Evolutionary conservation across 192 early-diverging fungal genomes (phyloP).

Genomic region (Coemansia biformis): DNA sequence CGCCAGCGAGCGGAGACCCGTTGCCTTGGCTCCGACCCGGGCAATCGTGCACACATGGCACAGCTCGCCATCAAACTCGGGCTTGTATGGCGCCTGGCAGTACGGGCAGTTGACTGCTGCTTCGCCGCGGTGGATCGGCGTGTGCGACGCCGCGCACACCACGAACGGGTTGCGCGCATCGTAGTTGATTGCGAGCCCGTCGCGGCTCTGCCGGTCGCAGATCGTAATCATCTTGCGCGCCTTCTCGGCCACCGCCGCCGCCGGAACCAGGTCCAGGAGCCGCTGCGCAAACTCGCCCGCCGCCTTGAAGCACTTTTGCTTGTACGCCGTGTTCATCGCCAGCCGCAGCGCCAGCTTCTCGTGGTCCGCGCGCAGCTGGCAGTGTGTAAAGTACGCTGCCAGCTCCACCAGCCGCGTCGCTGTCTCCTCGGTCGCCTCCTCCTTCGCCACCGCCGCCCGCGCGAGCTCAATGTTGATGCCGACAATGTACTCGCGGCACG

Average conservation of each 20-base stretch:
- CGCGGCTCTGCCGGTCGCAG: constrained; percentile 72
- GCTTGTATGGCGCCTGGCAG: constrained; percentile 82
- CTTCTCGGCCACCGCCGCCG: constrained; percentile 69
- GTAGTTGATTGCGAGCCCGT: constrained; percentile 81
- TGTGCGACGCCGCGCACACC: constrained; percentile 75
- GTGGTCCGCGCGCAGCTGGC: constrained; percentile 82
- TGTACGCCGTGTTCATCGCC: constrained; percentile 81
- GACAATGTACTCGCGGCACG: constrained; percentile 88
- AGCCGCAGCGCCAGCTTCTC: constrained; percentile 80
- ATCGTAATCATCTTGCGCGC: constrained; percentile 71
- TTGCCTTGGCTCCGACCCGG: constrained; percentile 70
- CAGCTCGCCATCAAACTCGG: constrained; percentile 70
- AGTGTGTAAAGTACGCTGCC: constrained; percentile 94
- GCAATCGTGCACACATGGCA: constrained; percentile 87
- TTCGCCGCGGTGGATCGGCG: constrained; percentile 87
- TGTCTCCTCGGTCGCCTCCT: constrained; percentile 53
- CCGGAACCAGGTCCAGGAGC: constrained; percentile 83
- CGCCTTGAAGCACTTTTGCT: constrained; percentile 76
- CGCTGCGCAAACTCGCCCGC: constrained; percentile 86
- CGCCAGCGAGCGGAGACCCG: constrained; percentile 57
- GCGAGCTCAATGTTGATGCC: constrained; percentile 80
- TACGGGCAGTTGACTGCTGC: constrained; percentile 76
- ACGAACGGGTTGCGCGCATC: constrained; percentile 95
- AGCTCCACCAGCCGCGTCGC: constrained; percentile 78
- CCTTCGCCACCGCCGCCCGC: constrained; percentile 58